phyloP scores from a whole-genome alignment of 768 basidiomycete species.

The Lentinula edodes region DNA sequence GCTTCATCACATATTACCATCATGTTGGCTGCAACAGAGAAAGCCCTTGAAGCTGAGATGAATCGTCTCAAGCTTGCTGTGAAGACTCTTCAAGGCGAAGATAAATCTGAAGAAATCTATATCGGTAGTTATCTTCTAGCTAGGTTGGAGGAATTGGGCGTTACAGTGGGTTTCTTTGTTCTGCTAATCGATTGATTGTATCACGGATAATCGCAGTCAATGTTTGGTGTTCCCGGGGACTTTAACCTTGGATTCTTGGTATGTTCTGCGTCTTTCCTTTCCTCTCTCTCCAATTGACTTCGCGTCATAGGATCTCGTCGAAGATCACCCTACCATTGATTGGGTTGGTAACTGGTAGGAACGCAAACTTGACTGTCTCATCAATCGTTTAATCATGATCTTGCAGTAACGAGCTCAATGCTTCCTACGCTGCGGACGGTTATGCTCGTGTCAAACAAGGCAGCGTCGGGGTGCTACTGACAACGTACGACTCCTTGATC shows the following conservation, averaged over 20 bases:
- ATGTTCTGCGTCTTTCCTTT: constrained; percentile 3
- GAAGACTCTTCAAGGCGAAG: constrained; percentile 30
- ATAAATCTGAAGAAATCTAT: constrained; percentile 37
- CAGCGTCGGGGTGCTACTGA: constrained; percentile 66
- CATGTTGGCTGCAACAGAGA: constrained; percentile 5
- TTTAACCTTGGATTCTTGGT: constrained; percentile 72
- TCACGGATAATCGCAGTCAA: constrained; percentile 35
- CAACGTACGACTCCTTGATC: constrained; percentile 49
- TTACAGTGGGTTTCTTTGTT: constrained; percentile 38
- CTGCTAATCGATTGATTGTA: not conserved
- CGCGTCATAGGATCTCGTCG: constrained; percentile 62
- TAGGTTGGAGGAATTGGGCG: constrained; percentile 58
- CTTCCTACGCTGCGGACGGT: constrained; percentile 88
- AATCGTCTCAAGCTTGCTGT: constrained; percentile 42
- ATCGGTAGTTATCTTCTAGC: constrained; percentile 58
- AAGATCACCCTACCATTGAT: constrained; percentile 68
- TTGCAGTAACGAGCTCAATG: constrained; percentile 75
- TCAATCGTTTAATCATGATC: not conserved
- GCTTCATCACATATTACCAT: not conserved
- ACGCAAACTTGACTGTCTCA: constrained; percentile 8
- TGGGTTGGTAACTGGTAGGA: constrained; percentile 84
- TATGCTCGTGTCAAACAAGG: constrained; percentile 83
- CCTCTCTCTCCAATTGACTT: not conserved
- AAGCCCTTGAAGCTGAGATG: constrained; percentile 38
- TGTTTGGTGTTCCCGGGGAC: constrained; percentile 88